These are phyloP conservation scores for Ophiostoma quercus DNA, from an alignment of 2,329 filamentous ascomycete genomes.

Conservation along the genomic window DNA sequence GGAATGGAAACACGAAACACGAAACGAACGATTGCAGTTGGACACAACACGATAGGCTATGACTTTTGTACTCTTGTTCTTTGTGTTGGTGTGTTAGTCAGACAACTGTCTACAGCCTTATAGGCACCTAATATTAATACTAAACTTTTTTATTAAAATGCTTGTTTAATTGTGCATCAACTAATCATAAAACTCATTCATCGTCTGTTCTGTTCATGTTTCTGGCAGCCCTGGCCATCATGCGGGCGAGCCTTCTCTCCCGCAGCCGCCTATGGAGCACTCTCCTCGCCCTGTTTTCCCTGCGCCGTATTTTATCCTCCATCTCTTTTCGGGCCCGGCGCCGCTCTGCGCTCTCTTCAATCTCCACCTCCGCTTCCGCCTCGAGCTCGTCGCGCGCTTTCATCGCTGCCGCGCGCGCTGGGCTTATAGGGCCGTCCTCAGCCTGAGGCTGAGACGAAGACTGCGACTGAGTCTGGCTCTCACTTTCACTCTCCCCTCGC, in stretches of 20 bases:
- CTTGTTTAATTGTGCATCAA: background rate
- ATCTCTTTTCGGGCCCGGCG: background rate
- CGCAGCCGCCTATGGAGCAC: background rate
- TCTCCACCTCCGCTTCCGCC: background rate
- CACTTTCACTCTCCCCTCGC: too few relatives aligned
- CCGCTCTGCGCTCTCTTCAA: too few relatives aligned
- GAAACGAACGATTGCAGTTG: background rate
- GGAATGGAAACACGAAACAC: background rate
- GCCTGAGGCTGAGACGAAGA: too few relatives aligned
- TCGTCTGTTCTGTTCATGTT: background rate
- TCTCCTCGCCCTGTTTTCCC: background rate
- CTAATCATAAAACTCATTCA: background rate
- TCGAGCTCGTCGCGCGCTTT: background rate
- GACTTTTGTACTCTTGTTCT: background rate
- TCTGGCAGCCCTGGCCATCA: background rate
- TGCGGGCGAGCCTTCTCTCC: background rate
- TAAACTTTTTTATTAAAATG: background rate
- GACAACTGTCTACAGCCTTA: background rate
- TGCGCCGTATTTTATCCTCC: background rate
- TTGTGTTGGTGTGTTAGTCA: background rate
- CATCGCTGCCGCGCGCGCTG: background rate
- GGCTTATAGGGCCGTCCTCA: background rate
- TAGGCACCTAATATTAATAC: background rate
- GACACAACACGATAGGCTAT: background rate
- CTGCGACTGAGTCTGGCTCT: too few relatives aligned